Evolutionary conservation across 495 filamentous ascomycete species (phyloP).

Genomic region (Astrocystis sublimbata): DNA sequence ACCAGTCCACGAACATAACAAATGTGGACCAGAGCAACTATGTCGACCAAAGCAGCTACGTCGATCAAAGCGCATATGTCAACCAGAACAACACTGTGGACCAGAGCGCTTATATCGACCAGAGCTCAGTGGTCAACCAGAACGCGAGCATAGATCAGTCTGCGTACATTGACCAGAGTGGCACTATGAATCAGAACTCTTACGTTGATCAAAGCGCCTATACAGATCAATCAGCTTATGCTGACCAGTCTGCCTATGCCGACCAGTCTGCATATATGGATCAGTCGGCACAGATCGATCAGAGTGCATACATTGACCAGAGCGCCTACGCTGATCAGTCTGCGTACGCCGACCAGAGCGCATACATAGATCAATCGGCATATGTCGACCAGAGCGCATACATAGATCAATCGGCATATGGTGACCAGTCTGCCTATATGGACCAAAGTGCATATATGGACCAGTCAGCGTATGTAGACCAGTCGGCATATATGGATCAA

Average conservation of each 20-base stretch:
- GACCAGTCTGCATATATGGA: slow-evolving; percentile 3
- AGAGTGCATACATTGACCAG: not conserved
- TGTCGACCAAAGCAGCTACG: not conserved
- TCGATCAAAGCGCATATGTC: not conserved
- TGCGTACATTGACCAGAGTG: slow-evolving; percentile 4
- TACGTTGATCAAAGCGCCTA: not conserved
- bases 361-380: not conserved
- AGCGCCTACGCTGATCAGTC: not conserved
- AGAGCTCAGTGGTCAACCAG: not conserved
- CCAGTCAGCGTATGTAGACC: not conserved
- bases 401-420: not conserved
- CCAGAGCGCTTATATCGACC: not conserved
- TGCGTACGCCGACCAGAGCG: not conserved
- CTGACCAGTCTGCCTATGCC: not conserved
- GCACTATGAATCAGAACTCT: not conserved
- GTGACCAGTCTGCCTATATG: slow-evolving; percentile 1
- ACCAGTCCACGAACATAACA: not conserved
- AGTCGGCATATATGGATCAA: not conserved
- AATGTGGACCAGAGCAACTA: not conserved
- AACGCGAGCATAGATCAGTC: not conserved
- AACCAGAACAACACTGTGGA: not conserved
- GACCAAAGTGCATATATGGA: slow-evolving; percentile 8
- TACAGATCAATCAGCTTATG: not conserved
- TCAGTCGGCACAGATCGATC: not conserved
- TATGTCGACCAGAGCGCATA: not conserved